Evolutionary conservation across 768 basidiomycete species (phyloP).

Genomic region (Cystobasidiopsis lactophilus): DNA sequence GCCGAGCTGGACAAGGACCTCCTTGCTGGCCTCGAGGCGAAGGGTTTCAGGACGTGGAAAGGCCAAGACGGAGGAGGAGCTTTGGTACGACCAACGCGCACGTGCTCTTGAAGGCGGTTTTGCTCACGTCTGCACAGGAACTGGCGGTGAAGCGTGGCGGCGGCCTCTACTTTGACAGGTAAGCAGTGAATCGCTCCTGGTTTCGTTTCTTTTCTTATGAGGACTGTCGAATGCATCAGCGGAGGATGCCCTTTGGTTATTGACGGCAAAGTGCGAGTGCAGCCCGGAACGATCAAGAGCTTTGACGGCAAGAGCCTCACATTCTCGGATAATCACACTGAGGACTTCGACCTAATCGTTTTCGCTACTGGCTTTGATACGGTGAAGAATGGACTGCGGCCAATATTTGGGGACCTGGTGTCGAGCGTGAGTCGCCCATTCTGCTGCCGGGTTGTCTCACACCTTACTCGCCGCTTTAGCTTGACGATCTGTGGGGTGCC

Average conservation of each 20-base stretch:
- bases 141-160: constrained; percentile 21
- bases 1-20: constrained; percentile 12
- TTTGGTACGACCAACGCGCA: too few species aligned
- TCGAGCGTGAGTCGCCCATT: too few species aligned
- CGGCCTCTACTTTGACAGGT: constrained; percentile 21
- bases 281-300: constrained; percentile 19
- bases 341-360: constrained; percentile 20
- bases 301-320: constrained; percentile 13
- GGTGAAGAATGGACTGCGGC: constrained; percentile 18
- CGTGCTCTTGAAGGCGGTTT: too few species aligned
- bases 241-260: constrained; percentile 17
- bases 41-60: constrained; percentile 16
- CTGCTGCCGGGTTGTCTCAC: too few species aligned
- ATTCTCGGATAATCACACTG: constrained; percentile 19
- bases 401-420: constrained; percentile 18
- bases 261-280: constrained; percentile 19
- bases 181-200: too few species aligned
- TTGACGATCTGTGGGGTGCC: constrained; percentile 21
- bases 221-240: too few species aligned
- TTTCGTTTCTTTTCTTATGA: too few species aligned
- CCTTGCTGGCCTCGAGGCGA: constrained; percentile 15
- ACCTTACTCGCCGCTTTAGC: too few species aligned
- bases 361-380: constrained; percentile 21
- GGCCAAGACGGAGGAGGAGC: constrained; percentile 18
- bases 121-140: too few species aligned